Evolutionary conservation across 257 asterid species (phyloP), one percentile per base, ranked within the genome.

Genomic region (Avicennia marina): DNA sequence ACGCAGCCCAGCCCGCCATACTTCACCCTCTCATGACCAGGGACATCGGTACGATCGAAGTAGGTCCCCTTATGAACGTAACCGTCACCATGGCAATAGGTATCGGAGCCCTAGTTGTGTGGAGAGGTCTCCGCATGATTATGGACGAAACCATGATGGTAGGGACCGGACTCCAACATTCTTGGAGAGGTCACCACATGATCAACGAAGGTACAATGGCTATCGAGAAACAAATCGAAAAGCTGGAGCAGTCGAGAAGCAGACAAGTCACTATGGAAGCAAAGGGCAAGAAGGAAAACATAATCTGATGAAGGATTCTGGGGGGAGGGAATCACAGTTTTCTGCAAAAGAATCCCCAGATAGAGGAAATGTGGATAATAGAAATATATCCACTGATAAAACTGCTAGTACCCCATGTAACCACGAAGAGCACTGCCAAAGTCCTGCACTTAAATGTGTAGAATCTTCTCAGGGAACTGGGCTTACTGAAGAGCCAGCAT

Each of bases 1-100:
- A 50, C 61, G 67, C 71, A 87, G 94, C 75, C 96, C 96, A 2
- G 69, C 71, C 59, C 76, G 53, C 13, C 73, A 63, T 16, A 71
- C 75, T 26, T 70, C 77, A 42, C 78, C 94, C 32, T 81, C 94
- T 38, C 68, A 71, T 51, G 82, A 81, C 18, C 64, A 74, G 56
- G 67, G 65, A 44, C 74, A 66, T 65, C 77, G 63, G 54, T 64
- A 71, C 54, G 88, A 79, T 58, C 77, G 75, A 22, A 86, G 94
- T 64, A 80, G 87, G 79, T 90, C 97, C 19, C 98, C 96, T 25
- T 66, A 78, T 59, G 93, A 84, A 46, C 77, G 79, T 61, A 75
- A 72, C 65, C 87, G 87, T 32, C 86, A 79, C 67, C 64, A 69
- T 72, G 95, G 81, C 69, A 74, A 68, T 44, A 80, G 84, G 72